A percentile compares a stretch with the other conserved stretches of the same genome.
These are phyloP conservation scores for Solanum boliviense DNA, from an alignment of 257 asterid species.

Conservation along the genomic window DNA sequence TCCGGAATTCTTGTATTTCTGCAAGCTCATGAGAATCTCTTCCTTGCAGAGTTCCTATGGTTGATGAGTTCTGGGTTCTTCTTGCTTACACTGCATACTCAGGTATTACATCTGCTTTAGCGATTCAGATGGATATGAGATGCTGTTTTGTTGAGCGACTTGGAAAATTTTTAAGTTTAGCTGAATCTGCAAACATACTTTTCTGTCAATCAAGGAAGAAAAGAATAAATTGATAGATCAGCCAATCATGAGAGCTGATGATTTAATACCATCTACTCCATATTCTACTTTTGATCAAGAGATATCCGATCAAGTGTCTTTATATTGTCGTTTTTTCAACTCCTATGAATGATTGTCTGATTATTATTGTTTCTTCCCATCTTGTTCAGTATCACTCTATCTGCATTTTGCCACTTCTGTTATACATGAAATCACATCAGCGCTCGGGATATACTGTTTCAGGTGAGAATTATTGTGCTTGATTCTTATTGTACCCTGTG, in stretches of 20 bases:
- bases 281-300: neutral
- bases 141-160: neutral
- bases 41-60: conserved; percentile 68
- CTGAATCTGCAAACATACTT: neutral
- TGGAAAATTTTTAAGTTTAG: neutral
- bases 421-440: conserved; percentile 82
- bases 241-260: neutral
- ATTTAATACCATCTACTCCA: neutral
- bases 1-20: neutral
- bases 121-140: neutral
- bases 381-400: conserved; percentile 58
- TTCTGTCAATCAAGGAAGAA: neutral
- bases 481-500: neutral
- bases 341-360: neutral
- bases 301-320: neutral
- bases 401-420: conserved; percentile 86
- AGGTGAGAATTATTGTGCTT: conserved; percentile 35
- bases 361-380: neutral
- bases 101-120: conserved; percentile 19
- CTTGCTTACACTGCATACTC: conserved; percentile 62
- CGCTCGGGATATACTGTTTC: conserved; percentile 88
- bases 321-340: neutral
- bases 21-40: neutral
- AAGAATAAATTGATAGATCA: neutral
- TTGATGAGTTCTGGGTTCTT: conserved; percentile 76